Base-by-base conservation (phyloP, 208 protist genomes). In the Acanthamoeba culbertsoni region DNA sequence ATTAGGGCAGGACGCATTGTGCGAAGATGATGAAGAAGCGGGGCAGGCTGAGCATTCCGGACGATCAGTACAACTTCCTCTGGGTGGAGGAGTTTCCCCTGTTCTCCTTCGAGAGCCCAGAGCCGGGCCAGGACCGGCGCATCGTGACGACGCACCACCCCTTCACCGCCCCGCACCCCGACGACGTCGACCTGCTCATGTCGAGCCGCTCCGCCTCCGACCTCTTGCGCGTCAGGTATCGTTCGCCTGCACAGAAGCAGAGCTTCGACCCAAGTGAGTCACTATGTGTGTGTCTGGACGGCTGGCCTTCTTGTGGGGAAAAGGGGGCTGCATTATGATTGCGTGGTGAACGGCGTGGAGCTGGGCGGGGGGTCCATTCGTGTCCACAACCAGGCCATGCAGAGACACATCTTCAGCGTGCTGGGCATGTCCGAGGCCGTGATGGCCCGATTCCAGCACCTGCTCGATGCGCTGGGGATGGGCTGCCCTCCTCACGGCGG, bases 301-400 rank as follows among this genome's bases (percentile, higher is more conserved):
- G 53, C 18, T 26, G 53, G 53, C 53, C 53, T 23, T 59, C 53
- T 26, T 59, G 18, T 14, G n/a, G n/a, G n/a, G n/a, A n/a, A 95
- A 48, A 40, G 95, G 35, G 84, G 57, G 6, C 91, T 95, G 46
- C 95, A 97, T 88, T 98, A 98, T 65, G 97, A 98, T 57, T 84
- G 98, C 10, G 97, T 98, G 20, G 18, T 97, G 35, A 98, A 98
- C 90, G 97, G 97, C 37, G 63, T 96, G 16, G 97, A 98, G 86
- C 71, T 98, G 2, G 97, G 97, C 37, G 97, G 97, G 40, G 97
- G 97, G 2, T 96, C 93, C 6, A 97, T 98, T 75, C 93, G 97
- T 48, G 96, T 98, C 75, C 97, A 98, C 88, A 68, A 96, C 23
- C 0, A 91, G 1, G 94, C 95, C 28, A n/a, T 97, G n/a, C 97